Evolutionary conservation across 2,329 filamentous ascomycete genomes (phyloP).

Genomic region (Onygenales sp.): DNA sequence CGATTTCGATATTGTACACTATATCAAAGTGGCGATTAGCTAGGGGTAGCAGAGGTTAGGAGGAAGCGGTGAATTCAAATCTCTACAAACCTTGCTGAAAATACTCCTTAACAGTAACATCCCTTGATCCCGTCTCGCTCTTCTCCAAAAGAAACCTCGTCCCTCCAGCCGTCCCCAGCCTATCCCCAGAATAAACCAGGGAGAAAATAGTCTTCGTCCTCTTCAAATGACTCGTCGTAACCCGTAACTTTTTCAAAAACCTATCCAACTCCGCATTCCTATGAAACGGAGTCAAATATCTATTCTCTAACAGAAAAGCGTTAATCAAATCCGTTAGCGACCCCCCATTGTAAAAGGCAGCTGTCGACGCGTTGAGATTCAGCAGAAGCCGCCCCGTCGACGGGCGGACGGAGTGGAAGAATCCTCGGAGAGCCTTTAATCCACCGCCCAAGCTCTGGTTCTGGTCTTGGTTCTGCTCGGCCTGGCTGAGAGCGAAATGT

Average conservation of each 20-base stretch:
- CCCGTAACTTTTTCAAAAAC: conserved; percentile 11
- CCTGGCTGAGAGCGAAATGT: conserved; percentile 37
- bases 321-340: not conserved
- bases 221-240: conserved; percentile 10
- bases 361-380: conserved; percentile 54
- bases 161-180: not conserved
- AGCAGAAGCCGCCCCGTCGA: conserved; percentile 49
- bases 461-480: conserved; percentile 9
- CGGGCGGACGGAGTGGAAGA: conserved; percentile 52
- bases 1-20: conserved; percentile 29
- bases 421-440: conserved; percentile 50
- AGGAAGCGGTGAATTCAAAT: not conserved
- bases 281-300: not conserved
- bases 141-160: conserved; percentile 1
- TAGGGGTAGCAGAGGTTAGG: not conserved
- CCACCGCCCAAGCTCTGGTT: conserved; percentile 35
- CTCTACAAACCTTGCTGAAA: not conserved
- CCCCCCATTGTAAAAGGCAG: conserved; percentile 46
- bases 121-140: not conserved
- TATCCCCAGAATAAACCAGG: conserved; percentile 1
- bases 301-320: not conserved
- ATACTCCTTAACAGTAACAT: conserved; percentile 1
- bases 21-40: not conserved
- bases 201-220: conserved; percentile 10
- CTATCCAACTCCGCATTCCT: conserved; percentile 4